Conservation (phyloP, 805 yeast species). For the Groenewaldozyma salmanticensis region DNA sequence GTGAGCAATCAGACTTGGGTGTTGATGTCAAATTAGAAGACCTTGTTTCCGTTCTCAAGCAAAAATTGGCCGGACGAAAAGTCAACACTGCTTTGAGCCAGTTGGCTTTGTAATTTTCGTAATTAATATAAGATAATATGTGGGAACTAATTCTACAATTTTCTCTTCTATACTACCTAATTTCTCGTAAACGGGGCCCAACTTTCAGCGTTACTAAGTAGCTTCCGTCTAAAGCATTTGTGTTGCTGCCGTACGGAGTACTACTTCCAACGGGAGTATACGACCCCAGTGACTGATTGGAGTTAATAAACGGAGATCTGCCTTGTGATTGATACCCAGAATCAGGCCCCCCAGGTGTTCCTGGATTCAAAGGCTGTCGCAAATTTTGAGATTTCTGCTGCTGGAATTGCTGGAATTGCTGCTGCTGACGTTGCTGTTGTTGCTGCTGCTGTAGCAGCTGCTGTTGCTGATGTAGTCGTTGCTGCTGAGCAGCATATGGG, state of each 20-base stretch:
- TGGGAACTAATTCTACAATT: neutral
- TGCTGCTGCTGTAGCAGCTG: neutral
- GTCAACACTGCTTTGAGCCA: neutral
- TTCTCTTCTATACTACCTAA: neutral
- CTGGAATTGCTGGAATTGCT: neutral
- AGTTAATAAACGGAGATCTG: neutral
- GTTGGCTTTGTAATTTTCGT: neutral
- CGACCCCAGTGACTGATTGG: too few relatives aligned
- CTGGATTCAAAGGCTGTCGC: neutral
- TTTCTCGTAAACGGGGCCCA: neutral
- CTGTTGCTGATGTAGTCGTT: conserved; percentile 1
- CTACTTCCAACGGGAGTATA: neutral
- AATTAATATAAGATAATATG: neutral
- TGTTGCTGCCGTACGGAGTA: too few relatives aligned
- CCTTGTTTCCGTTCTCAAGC: conserved; percentile 43
- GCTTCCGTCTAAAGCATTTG: neutral
- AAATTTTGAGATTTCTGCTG: too few relatives aligned
- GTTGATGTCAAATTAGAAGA: conserved; percentile 57
- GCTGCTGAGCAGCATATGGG: conserved; percentile 2
- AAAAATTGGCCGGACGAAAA: conserved; percentile 32
- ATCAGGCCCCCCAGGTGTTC: neutral
- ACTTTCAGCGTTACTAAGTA: neutral
- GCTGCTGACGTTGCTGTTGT: conserved; percentile 1
- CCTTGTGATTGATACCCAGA: neutral
- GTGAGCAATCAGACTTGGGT: conserved; percentile 81